phyloP scores from a whole-genome alignment of 225 moss, liverwort and hornwort species.

The Thuidium tamariscinum region DNA sequence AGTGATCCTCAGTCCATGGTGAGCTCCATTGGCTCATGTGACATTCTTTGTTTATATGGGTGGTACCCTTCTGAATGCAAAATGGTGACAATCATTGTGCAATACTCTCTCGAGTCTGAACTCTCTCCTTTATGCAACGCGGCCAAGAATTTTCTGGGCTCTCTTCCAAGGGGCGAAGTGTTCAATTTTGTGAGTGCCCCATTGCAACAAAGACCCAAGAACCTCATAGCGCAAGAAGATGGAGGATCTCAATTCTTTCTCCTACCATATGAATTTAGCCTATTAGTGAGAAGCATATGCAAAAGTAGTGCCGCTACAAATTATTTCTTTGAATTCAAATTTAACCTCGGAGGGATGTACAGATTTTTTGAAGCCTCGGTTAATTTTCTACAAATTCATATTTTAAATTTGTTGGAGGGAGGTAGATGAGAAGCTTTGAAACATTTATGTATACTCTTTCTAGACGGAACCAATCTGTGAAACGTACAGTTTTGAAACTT shows the following conservation, averaged over 20 bases:
- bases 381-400: neutral
- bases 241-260: neutral
- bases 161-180: neutral
- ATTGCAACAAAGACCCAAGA: too few species aligned
- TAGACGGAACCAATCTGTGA: neutral
- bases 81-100: too few species aligned
- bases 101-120: neutral
- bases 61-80: neutral
- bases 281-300: neutral
- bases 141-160: neutral
- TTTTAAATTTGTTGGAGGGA: too few species aligned
- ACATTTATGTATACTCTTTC: neutral
- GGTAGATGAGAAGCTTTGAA: neutral
- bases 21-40: neutral
- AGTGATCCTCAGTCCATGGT: neutral
- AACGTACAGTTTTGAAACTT: too few species aligned
- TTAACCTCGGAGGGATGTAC: neutral
- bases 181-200: neutral
- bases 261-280: neutral
- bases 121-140: neutral
- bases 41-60: neutral
- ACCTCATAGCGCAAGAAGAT: neutral
- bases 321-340: too few species aligned
- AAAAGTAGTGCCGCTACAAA: too few species aligned
- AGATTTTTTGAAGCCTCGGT: neutral